Evolutionary conservation across 345 rosid species (phyloP).

Genomic region (Geranium rotundifolium): DNA sequence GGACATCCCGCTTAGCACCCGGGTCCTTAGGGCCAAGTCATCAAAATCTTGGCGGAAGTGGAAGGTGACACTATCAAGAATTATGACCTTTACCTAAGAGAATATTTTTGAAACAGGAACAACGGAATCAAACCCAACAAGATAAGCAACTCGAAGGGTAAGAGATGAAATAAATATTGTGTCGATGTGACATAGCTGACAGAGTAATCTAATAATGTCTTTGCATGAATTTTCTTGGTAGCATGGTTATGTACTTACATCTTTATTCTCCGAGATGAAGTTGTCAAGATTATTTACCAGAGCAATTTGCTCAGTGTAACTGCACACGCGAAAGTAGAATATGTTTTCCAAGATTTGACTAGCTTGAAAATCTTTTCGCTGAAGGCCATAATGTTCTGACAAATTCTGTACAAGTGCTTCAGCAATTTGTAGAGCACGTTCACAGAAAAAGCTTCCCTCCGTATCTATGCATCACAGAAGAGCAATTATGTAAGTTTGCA

Average conservation of each 20-base stretch:
- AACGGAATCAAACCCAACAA: too few relatives aligned
- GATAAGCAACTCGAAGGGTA: too few relatives aligned
- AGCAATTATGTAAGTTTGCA: constrained; percentile 2
- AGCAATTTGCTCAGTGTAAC: constrained; percentile 78
- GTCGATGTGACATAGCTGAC: too few relatives aligned
- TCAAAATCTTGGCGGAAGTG: constrained; percentile 97
- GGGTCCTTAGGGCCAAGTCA: constrained; percentile 71
- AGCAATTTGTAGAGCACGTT: constrained; percentile 79
- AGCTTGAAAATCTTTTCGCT: constrained; percentile 36
- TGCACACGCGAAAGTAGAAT: constrained; percentile 76
- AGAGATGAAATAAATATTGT: too few relatives aligned
- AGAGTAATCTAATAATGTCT: too few relatives aligned
- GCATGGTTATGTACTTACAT: constrained; percentile 30
- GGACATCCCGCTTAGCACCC: constrained; percentile 68
- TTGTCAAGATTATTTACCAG: constrained; percentile 63
- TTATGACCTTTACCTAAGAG: constrained; percentile 64
- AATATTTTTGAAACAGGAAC: not conserved
- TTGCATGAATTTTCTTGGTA: too few relatives aligned
- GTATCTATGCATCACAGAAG: constrained; percentile 43
- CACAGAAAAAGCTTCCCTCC: constrained; percentile 95
- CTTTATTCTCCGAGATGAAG: constrained; percentile 66
- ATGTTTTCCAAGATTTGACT: constrained; percentile 60
- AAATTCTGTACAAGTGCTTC: constrained; percentile 68
- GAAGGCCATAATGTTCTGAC: constrained; percentile 40
- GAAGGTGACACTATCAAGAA: constrained; percentile 81